Evolutionary conservation across 176 grass and related monocot genomes (phyloP).

Genomic region (Zea luxurians): DNA sequence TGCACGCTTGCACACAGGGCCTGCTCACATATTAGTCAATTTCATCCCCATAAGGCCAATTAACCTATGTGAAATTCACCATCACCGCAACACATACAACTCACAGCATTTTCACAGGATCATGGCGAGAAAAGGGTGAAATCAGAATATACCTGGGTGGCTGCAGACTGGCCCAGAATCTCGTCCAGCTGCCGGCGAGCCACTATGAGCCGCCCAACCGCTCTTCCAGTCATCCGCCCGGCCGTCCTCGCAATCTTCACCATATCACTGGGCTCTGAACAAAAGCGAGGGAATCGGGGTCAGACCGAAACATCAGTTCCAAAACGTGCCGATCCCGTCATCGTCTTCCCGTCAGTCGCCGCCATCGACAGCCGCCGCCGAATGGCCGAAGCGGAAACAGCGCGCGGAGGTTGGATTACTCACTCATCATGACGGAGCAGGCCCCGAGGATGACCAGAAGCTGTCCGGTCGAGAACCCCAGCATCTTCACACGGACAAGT

Average conservation of each 20-base stretch:
- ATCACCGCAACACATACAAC: neutral
- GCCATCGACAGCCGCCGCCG: neutral
- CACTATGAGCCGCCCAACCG: conserved; percentile 68
- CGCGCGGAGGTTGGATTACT: neutral
- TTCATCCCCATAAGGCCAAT: neutral
- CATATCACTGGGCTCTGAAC: conserved; percentile 71
- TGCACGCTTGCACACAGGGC: no score
- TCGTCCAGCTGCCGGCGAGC: conserved; percentile 63
- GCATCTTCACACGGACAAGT: conserved; percentile 14
- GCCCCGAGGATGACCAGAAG: conserved; percentile 50
- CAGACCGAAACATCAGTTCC: neutral
- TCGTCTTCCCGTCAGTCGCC: neutral
- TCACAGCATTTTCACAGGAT: neutral
- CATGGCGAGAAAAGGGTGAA: no score
- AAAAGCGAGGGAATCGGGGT: neutral
- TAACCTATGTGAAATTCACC: neutral
- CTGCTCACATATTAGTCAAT: no score
- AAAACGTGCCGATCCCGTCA: neutral
- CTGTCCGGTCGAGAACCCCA: conserved; percentile 52
- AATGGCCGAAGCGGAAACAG: neutral
- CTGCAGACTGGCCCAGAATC: conserved; percentile 73
- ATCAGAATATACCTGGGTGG: conserved; percentile 48
- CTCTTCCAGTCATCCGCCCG: conserved; percentile 67
- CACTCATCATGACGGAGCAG: conserved; percentile 59
- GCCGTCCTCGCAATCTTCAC: conserved; percentile 68